A percentile compares a stretch with the other conserved stretches of the same genome.
Conservation (phyloP, 2,329 filamentous ascomycete genomes). For the Chaetoscypha palmicola region DNA sequence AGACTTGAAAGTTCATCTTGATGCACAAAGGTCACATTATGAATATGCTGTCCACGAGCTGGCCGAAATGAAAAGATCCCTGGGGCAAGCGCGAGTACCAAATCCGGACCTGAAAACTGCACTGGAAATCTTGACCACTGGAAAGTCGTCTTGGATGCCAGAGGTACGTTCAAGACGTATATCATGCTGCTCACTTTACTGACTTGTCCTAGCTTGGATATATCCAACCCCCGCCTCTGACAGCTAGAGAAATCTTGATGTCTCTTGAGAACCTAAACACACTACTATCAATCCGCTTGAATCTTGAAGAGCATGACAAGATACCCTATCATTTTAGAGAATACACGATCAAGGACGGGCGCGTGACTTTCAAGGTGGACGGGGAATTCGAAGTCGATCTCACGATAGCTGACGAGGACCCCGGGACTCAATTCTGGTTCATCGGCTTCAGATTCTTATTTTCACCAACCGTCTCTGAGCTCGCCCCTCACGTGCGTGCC, state of each 20-base stretch:
- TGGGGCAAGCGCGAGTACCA: constrained; percentile 67
- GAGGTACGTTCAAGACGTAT: constrained; percentile 47
- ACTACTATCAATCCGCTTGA: constrained; percentile 73
- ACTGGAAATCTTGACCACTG: constrained; percentile 73
- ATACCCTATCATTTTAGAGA: constrained; percentile 68
- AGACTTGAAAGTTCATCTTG: constrained; percentile 72
- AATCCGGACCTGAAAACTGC: constrained; percentile 90
- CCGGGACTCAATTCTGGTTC: constrained; percentile 82
- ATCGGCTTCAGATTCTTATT: constrained; percentile 87
- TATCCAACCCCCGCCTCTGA: constrained; percentile 65
- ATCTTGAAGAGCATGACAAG: constrained; percentile 71
- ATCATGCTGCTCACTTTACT: constrained; percentile 5
- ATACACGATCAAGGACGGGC: constrained; percentile 75
- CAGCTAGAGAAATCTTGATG: constrained; percentile 62
- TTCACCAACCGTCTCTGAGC: constrained; percentile 53
- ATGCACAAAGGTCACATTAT: constrained; percentile 54
- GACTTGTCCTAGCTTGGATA: constrained; percentile 58
- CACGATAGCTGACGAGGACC: constrained; percentile 80
- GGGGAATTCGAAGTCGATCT: constrained; percentile 91
- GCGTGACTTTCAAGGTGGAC: constrained; percentile 77
- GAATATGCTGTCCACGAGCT: constrained; percentile 54
- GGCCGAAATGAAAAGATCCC: constrained; percentile 64
- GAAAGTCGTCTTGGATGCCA: constrained; percentile 70
- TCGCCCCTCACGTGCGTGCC: constrained; percentile 57
- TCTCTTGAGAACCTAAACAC: constrained; percentile 79